Evolutionary conservation across 208 protist genomes (phyloP), one percentile per base, ranked within the genome.

Genomic region (Herpetomonas muscarum): DNA sequence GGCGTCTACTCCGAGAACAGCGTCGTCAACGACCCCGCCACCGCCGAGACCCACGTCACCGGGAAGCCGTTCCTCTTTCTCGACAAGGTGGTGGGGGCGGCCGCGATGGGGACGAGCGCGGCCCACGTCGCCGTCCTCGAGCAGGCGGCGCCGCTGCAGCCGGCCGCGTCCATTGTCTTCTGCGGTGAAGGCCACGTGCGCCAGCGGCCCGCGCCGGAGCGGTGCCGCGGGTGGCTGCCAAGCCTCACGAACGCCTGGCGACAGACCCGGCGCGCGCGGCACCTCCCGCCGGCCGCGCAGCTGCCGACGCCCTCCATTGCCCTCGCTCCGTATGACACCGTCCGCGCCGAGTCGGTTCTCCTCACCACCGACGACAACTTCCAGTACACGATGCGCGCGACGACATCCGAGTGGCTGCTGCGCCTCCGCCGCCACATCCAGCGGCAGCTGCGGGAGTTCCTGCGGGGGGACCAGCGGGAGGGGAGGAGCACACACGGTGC

Each of bases 221-320:
- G 89, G 19, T 93, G 85, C 53, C 89, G 89, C 34, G 89, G 89
- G 28, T 95, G 85, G 84, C 71, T 58, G 5, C 79, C 85, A 24
- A 7, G 74, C 32, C 63, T 95, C 48, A 92, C 89, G n/a, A 42
- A 31, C 28, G 70, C 78, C 12, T 95, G 89, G 86, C 77, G 89
- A 5, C 55, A 80, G 34, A 95, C 89, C 3, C 72, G 74, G 26
- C 57, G 52, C 13, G 83, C 85, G 5, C 73, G 81, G 0, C 69
- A 29, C 28, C 67, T 95, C 32, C 89, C 89, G 12, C 83, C 83
- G 6, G 82, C 88, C 0, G 72, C 76, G 41, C 85, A 95, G 67
- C 67, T 95, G n/a, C 81, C 84, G 1, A 61, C 73, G 0, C 59
- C 68, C 10, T 70, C 61, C 42, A 79, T 95, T 25, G 3, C 61